Base-by-base conservation (phyloP, 257 asterid genomes). In the Cinchona pubescens region DNA sequence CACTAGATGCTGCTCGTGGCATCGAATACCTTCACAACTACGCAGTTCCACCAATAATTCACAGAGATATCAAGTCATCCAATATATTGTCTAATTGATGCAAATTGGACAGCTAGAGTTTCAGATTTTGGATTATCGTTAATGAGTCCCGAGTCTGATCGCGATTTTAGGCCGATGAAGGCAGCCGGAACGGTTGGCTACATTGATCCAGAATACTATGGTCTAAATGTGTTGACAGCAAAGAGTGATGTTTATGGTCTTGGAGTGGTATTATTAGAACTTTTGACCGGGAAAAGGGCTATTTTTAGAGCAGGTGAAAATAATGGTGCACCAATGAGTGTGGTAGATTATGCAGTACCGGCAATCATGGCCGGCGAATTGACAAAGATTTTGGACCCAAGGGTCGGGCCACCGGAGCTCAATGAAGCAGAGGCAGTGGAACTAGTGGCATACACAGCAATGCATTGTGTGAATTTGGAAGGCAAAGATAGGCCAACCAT, bases 181-280 rank as follows among this genome's bases (percentile, higher is more conserved):
- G 94, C 96, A 1, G 97, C 96, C 0, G 97, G 97, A 0, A 92
- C 97, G 0, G 93, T 90, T 0, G 97, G 97, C 30, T 92, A 92
- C 85, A 92, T 92, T 1, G 97, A 92, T 59, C 97, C 97, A 0
- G 97, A 92, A 32, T 90, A 88, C 66, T 92, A 87, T 49, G 92
- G 93, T 14, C 81, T 92, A 15, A 92, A 88, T 9, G 94, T 92
- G 6, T 67, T 92, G 81, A 92, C 97, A 34, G 87, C 95, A 14
- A 92, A 92, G 84, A 90, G 93, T 19, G 97, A 92, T 74, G 97
- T 92, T 3, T 92, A 92, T n/a, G 97, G 97, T 3, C 82, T 92
- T 9, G 97, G 97, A 19, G 88, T 92, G 18, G 97, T 92, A 58
- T 71, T 92, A 73, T 45, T 92, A 59, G 97, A 92, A 61, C 86